Evolutionary conservation across 371 early-diverging fungal genomes (phyloP).

Genomic region (Thermomucor indicae-seudaticae): DNA sequence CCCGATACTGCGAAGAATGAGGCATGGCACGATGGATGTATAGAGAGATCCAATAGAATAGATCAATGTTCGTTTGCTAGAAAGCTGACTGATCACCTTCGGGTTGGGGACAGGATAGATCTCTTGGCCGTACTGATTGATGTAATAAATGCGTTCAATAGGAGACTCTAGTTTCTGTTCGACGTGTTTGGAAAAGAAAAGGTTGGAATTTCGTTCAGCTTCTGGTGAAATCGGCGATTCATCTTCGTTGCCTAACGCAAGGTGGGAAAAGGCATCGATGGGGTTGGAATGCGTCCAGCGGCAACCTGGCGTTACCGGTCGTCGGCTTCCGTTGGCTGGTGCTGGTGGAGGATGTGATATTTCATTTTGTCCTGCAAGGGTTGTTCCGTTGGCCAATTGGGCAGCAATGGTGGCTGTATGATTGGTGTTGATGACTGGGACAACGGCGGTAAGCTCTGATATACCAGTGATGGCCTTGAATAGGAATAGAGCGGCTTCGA

Average conservation of each 20-base stretch:
- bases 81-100: conserved; percentile 47
- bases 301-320: conserved; percentile 3
- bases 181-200: conserved; percentile 49
- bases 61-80: conserved; percentile 49
- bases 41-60: conserved; percentile 74
- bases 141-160: conserved; percentile 66
- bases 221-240: conserved; percentile 3
- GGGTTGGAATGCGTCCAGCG: conserved; percentile 25
- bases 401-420: conserved; percentile 61
- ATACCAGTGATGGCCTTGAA: conserved; percentile 61
- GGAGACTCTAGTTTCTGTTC: conserved; percentile 45
- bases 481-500: conserved; percentile 67
- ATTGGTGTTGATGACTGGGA: conserved; percentile 61
- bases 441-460: conserved; percentile 50
- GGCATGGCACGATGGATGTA: conserved; percentile 69
- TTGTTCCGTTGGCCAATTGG: conserved; percentile 48
- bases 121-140: conserved; percentile 68
- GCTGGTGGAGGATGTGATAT: conserved; percentile 58
- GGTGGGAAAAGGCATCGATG: conserved; percentile 43
- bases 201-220: conserved; percentile 25
- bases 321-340: conserved; percentile 1
- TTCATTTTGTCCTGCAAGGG: conserved; percentile 60
- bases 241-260: conserved; percentile 22
- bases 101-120: conserved; percentile 65
- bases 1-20: conserved; percentile 66